Conservation (phyloP, 2,329 filamentous ascomycete genomes). For the Alternaria sp. region DNA sequence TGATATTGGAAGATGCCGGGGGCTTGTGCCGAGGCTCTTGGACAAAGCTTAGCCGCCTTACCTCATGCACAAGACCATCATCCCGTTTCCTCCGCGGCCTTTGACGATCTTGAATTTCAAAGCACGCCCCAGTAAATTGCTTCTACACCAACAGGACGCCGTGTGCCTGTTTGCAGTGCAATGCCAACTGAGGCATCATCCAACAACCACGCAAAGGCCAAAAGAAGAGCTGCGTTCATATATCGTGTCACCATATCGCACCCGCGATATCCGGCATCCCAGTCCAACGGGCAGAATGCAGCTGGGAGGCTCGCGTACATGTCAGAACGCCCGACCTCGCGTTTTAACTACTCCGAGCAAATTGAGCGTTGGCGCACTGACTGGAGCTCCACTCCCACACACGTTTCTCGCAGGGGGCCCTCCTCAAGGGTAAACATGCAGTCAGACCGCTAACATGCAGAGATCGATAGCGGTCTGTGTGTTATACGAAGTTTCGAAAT, state of each 20-base stretch:
- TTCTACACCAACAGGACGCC: conserved; percentile 1
- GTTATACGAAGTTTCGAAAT: conserved; percentile 1
- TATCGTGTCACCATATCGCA: background rate
- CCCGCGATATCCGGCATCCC: conserved; percentile 18
- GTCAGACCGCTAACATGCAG: conserved; percentile 5
- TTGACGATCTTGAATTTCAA: conserved; percentile 7
- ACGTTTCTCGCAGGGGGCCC: conserved; percentile 7
- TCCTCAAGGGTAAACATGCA: conserved; percentile 10
- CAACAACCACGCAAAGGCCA: background rate
- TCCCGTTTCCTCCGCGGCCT: conserved; percentile 16
- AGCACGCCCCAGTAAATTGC: conserved; percentile 16
- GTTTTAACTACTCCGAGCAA: conserved; percentile 7
- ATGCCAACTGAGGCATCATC: background rate
- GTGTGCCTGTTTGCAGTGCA: conserved; percentile 1
- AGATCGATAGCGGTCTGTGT: conserved; percentile 2
- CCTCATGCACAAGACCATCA: conserved; percentile 31
- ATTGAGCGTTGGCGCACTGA: conserved; percentile 11
- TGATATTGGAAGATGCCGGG: conserved; percentile 21
- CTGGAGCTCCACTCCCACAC: conserved; percentile 8
- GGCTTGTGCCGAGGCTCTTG: conserved; percentile 37
- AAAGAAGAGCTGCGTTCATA: background rate
- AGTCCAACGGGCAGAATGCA: conserved; percentile 1
- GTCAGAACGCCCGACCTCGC: background rate
- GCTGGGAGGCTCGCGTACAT: background rate
- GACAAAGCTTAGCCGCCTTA: conserved; percentile 36